These are phyloP conservation scores for Auxenochlorella pyrenoidosa DNA, from an alignment of 139 green algal species.

Conservation along the genomic window DNA sequence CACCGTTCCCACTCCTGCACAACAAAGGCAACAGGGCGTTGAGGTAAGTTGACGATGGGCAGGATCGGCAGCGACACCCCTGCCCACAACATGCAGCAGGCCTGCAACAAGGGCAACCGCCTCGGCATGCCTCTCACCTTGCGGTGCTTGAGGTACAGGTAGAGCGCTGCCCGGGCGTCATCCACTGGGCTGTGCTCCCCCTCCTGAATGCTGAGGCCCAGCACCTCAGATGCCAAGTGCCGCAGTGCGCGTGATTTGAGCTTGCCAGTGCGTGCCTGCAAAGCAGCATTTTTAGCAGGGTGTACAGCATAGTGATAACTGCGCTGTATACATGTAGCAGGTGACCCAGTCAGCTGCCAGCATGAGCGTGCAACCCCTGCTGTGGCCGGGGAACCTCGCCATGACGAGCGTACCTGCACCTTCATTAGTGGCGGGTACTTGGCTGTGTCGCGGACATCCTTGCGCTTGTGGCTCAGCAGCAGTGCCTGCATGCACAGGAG, in stretches of 20 bases:
- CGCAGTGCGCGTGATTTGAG: constrained; percentile 43
- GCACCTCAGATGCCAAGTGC: constrained; percentile 67
- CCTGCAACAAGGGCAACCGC: too few relatives aligned
- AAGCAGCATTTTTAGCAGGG: not conserved
- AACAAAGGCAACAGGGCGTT: not conserved
- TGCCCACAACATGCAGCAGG: not conserved
- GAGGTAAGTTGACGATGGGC: not conserved
- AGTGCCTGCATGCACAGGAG: constrained; percentile 62
- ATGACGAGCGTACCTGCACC: constrained; percentile 10
- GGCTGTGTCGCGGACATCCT: constrained; percentile 77
- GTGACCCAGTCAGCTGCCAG: too few relatives aligned
- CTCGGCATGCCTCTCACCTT: too few relatives aligned
- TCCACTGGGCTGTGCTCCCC: constrained; percentile 64
- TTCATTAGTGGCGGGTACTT: constrained; percentile 81
- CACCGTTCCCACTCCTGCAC: constrained; percentile 35
- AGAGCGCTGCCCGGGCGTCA: constrained; percentile 50
- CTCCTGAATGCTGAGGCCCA: constrained; percentile 77
- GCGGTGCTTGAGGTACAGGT: constrained; percentile 68
- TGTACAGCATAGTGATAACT: too few relatives aligned
- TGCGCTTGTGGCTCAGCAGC: constrained; percentile 80
- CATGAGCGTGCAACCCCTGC: not conserved
- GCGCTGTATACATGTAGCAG: too few relatives aligned
- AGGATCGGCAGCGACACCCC: not conserved
- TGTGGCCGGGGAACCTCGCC: too few relatives aligned
- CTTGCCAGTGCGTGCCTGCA: constrained; percentile 45